These are phyloP conservation scores for Penicillium ochrochloron DNA, from an alignment of 495 filamentous ascomycete genomes.

Conservation along the genomic window DNA sequence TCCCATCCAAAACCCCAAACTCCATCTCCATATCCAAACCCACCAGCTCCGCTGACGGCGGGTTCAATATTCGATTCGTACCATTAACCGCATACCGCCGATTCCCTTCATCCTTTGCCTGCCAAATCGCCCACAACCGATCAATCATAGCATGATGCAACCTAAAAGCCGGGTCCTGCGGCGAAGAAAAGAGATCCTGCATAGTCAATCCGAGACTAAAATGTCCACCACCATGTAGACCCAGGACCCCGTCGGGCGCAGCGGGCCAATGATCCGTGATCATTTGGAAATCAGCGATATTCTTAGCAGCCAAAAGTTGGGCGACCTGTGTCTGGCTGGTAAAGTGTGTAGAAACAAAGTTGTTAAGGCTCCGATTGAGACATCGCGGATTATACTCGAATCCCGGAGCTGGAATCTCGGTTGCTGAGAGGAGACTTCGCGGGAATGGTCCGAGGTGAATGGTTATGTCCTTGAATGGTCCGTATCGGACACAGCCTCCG, in stretches of 20 bases:
- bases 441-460: slow-evolving; percentile 57
- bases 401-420: slow-evolving; percentile 30
- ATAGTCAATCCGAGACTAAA: slow-evolving; percentile 32
- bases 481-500: slow-evolving; percentile 64
- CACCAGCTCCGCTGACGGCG: slow-evolving; percentile 25
- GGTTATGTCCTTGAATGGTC: slow-evolving; percentile 57
- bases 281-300: slow-evolving; percentile 30
- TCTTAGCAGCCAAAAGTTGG: slow-evolving; percentile 16
- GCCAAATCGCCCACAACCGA: slow-evolving; percentile 63
- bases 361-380: slow-evolving; percentile 65
- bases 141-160: slow-evolving; percentile 63
- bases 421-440: slow-evolving; percentile 23
- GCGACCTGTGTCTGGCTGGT: slow-evolving; percentile 29
- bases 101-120: slow-evolving; percentile 30
- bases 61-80: slow-evolving; percentile 31
- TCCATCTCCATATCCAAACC: slow-evolving; percentile 35
- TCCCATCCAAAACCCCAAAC: slow-evolving; percentile 33
- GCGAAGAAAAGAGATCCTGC: slow-evolving; percentile 37
- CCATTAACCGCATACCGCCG: slow-evolving; percentile 35
- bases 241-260: slow-evolving; percentile 21
- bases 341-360: slow-evolving; percentile 24
- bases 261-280: slow-evolving; percentile 33
- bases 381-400: slow-evolving; percentile 63
- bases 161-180: slow-evolving; percentile 59
- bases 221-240: slow-evolving; percentile 37